Conservation (phyloP, 352 stramenopile species). For the Phytophthora parvispora region DNA sequence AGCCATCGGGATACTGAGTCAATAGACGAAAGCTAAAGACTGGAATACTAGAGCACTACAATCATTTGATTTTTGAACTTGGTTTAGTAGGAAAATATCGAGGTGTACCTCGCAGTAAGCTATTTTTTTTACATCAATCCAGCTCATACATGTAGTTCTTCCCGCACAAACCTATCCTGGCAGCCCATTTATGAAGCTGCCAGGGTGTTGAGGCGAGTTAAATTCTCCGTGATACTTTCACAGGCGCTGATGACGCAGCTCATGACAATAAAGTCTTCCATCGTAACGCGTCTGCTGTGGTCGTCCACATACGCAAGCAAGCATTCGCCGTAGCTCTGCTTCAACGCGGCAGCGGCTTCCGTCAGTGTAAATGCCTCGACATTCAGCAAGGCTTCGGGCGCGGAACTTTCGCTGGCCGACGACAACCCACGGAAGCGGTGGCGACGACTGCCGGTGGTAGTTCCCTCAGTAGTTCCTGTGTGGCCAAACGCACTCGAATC, state of each 20-base stretch:
- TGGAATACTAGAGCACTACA: not conserved
- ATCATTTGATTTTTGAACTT: no score
- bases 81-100: no score
- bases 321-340: constrained; percentile 65
- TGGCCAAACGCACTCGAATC: constrained; percentile 12
- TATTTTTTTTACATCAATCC: no score
- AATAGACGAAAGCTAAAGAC: not conserved
- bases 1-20: constrained; percentile 10
- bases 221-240: constrained; percentile 65
- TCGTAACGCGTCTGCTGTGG: constrained; percentile 42
- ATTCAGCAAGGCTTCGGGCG: constrained; percentile 55
- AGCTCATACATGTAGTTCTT: no score
- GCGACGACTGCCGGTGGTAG: constrained; percentile 4
- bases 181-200: constrained; percentile 52
- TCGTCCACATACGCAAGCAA: constrained; percentile 49
- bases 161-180: not conserved
- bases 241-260: constrained; percentile 74
- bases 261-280: constrained; percentile 81
- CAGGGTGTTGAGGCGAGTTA: constrained; percentile 66
- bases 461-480: not conserved
- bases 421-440: constrained; percentile 35
- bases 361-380: constrained; percentile 73
- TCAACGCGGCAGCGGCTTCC: constrained; percentile 53
- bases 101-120: no score
- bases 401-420: constrained; percentile 42